Evolutionary conservation across 345 rosid species (phyloP).

Genomic region (Conringia planisiliqua): DNA sequence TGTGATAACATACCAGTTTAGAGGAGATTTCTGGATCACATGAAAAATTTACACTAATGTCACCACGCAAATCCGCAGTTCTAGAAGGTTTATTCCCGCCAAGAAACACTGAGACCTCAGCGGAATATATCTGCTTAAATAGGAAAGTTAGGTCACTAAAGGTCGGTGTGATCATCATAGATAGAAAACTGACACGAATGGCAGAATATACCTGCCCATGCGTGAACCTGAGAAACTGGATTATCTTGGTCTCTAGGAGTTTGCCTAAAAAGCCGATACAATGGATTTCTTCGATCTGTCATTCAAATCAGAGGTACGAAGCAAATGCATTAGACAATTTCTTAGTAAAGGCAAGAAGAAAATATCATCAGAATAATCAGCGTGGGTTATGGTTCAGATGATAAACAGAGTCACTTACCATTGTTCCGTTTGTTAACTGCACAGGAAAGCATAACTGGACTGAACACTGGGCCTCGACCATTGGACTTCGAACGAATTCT

Average conservation of each 20-base stretch:
- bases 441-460: slow-evolving; percentile 93
- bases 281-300: slow-evolving; percentile 80
- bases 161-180: slow-evolving; percentile 12
- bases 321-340: not conserved
- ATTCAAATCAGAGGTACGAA: slow-evolving; percentile 16
- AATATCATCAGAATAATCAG: not conserved
- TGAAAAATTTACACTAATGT: slow-evolving; percentile 75
- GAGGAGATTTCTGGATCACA: slow-evolving; percentile 91
- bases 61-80: slow-evolving; percentile 82
- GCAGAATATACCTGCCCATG: slow-evolving; percentile 71
- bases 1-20: slow-evolving; percentile 51
- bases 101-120: slow-evolving; percentile 77
- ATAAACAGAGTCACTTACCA: slow-evolving; percentile 47
- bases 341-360: not conserved
- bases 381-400: slow-evolving; percentile 6
- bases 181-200: not conserved
- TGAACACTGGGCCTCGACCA: slow-evolving; percentile 91
- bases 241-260: slow-evolving; percentile 79
- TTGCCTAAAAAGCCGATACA: slow-evolving; percentile 67
- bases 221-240: slow-evolving; percentile 86
- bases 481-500: slow-evolving; percentile 79
- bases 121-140: slow-evolving; percentile 66
- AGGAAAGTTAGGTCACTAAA: slow-evolving; percentile 16
- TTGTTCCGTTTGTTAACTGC: slow-evolving; percentile 70
- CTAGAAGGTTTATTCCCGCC: slow-evolving; percentile 88